phyloP scores from a whole-genome alignment of 2,329 filamentous ascomycete genomes.

The Penicillium glabrum region DNA sequence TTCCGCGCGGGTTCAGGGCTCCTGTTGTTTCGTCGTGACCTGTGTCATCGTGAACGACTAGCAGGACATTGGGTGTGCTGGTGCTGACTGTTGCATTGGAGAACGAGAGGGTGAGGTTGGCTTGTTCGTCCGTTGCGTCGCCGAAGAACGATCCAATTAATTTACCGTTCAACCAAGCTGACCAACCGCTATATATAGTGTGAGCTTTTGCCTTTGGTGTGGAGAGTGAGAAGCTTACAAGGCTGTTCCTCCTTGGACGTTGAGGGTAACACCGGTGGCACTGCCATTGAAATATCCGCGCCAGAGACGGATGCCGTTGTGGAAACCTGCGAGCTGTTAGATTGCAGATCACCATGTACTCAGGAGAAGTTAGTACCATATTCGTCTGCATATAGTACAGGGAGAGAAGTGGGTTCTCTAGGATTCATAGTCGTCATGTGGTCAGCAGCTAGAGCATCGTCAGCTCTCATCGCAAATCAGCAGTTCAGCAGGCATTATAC shows the following conservation, averaged over 20 bases:
- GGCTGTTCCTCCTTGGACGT: slow-evolving; percentile 55
- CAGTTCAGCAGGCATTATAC: slow-evolving; percentile 10
- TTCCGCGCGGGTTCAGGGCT: slow-evolving; percentile 31
- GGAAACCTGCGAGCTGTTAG: slow-evolving; percentile 31
- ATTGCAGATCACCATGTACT: too few relatives aligned
- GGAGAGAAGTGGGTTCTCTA: slow-evolving; percentile 43
- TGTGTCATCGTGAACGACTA: slow-evolving; percentile 60
- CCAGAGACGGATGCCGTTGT: slow-evolving; percentile 47
- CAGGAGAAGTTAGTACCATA: slow-evolving; percentile 30
- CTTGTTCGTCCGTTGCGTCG: slow-evolving; percentile 17
- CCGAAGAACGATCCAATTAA: slow-evolving; percentile 59
- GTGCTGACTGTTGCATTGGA: slow-evolving; percentile 47
- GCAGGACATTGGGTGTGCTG: slow-evolving; percentile 57
- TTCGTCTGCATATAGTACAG: slow-evolving; percentile 49
- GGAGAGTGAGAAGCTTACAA: slow-evolving; percentile 30
- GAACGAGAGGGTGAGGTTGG: slow-evolving; percentile 49
- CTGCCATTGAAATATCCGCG: slow-evolving; percentile 45
- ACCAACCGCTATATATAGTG: slow-evolving; percentile 49
- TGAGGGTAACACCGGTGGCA: slow-evolving; percentile 44
- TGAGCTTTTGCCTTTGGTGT: background rate
- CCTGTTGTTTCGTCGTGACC: slow-evolving; percentile 32
- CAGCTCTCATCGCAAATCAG: background rate
- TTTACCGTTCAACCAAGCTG: slow-evolving; percentile 57
- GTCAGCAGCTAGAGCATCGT: slow-evolving; percentile 32
- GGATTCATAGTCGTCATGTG: slow-evolving; percentile 45